Evolutionary conservation across 441 rosid genomes (phyloP).

Genomic region (Mallotus repandus): DNA sequence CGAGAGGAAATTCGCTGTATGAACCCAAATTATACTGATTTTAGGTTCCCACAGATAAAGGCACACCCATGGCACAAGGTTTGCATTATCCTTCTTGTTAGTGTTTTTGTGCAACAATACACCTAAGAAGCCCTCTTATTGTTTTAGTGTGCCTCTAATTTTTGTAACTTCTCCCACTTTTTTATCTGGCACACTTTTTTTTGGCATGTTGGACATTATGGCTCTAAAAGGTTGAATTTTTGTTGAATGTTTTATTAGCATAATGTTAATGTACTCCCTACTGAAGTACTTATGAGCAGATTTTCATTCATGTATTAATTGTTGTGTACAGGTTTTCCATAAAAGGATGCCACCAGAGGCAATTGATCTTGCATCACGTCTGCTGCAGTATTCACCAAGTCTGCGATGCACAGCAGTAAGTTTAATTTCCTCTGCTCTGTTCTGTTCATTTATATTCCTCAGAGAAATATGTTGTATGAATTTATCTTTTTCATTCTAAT

Average conservation of each 20-base stretch:
- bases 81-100: neutral
- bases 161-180: neutral
- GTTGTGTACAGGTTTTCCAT: slow-evolving; percentile 65
- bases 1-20: slow-evolving; percentile 97
- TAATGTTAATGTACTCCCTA: neutral
- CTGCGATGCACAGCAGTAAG: slow-evolving; percentile 82
- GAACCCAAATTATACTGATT: slow-evolving; percentile 96
- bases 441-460: neutral
- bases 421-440: slow-evolving; percentile 18
- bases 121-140: neutral
- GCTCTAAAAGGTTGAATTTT: neutral
- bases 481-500: neutral
- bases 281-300: neutral
- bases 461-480: neutral
- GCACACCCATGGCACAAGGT: slow-evolving; percentile 99
- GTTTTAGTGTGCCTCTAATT: neutral
- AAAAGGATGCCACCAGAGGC: slow-evolving; percentile 98
- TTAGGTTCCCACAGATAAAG: slow-evolving; percentile 94
- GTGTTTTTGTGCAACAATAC: neutral
- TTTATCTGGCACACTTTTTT: neutral
- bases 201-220: neutral
- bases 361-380: slow-evolving; percentile 89
- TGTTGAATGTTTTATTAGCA: neutral
- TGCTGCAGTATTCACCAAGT: slow-evolving; percentile 94
- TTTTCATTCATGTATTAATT: slow-evolving; percentile 5